These are phyloP conservation scores for Ustilago shanxiensis DNA, from an alignment of 1,284 basidiomycete species.

Conservation along the genomic window DNA sequence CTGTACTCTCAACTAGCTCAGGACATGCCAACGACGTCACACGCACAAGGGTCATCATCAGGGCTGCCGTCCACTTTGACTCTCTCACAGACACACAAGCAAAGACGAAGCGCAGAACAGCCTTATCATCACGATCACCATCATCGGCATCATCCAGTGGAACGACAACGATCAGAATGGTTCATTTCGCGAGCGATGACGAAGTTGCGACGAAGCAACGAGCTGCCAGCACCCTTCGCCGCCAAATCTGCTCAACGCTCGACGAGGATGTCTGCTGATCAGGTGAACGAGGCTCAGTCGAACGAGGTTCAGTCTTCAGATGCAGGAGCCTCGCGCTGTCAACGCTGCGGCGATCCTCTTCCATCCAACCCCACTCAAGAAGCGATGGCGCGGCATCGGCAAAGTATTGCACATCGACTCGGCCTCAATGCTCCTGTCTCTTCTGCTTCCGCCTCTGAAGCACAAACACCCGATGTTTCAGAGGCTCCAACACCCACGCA, in stretches of 20 bases:
- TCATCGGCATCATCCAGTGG: slow-evolving; percentile 23
- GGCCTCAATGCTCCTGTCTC: slow-evolving; percentile 37
- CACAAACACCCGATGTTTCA: slow-evolving; percentile 22
- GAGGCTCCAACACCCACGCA: slow-evolving; percentile 19
- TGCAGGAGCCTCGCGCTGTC: slow-evolving; percentile 5
- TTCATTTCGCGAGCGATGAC: slow-evolving; percentile 31
- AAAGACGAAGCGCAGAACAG: not conserved
- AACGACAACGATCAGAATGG: slow-evolving; percentile 29
- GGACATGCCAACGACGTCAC: not conserved
- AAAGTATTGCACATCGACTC: slow-evolving; percentile 44
- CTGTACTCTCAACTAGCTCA: slow-evolving; percentile 33
- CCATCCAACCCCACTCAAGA: slow-evolving; percentile 22
- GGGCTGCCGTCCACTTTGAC: too few relatives aligned
- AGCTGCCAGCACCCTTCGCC: not conserved
- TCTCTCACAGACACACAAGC: too few relatives aligned
- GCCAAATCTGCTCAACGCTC: too few relatives aligned
- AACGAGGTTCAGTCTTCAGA: not conserved
- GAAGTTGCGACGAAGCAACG: slow-evolving; percentile 18
- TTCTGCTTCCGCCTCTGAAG: slow-evolving; percentile 40
- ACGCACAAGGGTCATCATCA: too few relatives aligned
- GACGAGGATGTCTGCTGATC: not conserved
- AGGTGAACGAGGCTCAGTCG: not conserved
- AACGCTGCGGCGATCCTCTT: slow-evolving; percentile 30
- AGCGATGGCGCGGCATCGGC: slow-evolving; percentile 34
- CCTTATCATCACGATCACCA: slow-evolving; percentile 16